Conservation (phyloP, 495 filamentous ascomycete species). For the Neurospora sp. region DNA sequence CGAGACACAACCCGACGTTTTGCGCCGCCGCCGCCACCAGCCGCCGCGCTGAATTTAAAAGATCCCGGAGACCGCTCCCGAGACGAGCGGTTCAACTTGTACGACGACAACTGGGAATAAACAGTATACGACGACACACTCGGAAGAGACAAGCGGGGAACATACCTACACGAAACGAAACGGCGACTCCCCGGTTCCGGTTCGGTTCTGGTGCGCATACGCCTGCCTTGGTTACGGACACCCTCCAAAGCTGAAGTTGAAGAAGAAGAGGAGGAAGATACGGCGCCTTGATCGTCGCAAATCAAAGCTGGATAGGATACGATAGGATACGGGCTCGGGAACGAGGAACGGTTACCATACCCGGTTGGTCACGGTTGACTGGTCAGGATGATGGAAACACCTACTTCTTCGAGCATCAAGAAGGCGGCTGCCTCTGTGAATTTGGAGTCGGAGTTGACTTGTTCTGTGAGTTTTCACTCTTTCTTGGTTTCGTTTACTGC, state of each 20-base stretch:
- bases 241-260: not conserved
- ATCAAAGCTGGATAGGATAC: not conserved
- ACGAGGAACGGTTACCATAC: not conserved
- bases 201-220: not conserved
- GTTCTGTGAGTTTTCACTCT: conserved; percentile 55
- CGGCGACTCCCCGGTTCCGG: not conserved
- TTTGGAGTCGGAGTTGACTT: conserved; percentile 82
- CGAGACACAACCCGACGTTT: not conserved
- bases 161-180: not conserved
- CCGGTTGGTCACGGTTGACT: not conserved
- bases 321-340: not conserved
- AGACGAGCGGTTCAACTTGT: not conserved
- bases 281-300: not conserved
- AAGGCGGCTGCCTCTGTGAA: conserved; percentile 31
- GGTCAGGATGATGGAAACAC: not conserved
- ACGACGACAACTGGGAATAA: not conserved
- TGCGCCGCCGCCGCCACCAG: not conserved
- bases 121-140: not conserved
- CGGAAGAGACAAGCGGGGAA: not conserved
- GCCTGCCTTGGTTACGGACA: not conserved
- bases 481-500: not conserved
- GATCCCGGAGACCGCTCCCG: not conserved
- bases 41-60: not conserved
- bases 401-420: not conserved
- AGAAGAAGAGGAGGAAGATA: not conserved